Base-by-base conservation (phyloP, 164 flowering plant species). In the Dillenia suffruticosa region DNA sequence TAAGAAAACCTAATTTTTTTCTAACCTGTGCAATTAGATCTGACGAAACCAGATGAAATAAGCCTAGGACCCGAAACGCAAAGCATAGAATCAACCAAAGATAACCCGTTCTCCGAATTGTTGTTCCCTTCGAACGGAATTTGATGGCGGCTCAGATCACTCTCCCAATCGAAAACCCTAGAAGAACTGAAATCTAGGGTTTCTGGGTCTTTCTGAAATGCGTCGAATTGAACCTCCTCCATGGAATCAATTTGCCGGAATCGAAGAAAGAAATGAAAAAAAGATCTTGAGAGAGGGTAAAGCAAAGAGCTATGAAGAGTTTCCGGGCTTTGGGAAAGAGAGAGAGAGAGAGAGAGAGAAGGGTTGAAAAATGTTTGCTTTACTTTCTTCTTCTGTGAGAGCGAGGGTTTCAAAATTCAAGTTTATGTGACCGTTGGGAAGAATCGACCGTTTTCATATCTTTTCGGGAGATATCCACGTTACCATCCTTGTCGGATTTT, bases 21-120 rank as follows among this genome's bases (percentile, higher is more conserved):
- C 77, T 49, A 54, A 88, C 97, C 92, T 59, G 74, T 54, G 57
- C 74, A 81, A 19, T 70, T 63, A 9, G 63, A 58, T 67, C 59
- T 71, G 12, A 68, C 48, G 46, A 83, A 77, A 55, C 97, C 97
- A 12, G 65, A 12, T 1, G 70, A 79, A 45, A 86, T 63, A 0
- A 90, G 64, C 63, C 79, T 86, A 12, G 92, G 76, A 65, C 81
- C 79, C 2, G 83, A 60, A 68, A 81, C 77, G 57, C 92, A 90
- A 32, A 88, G 72, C 83, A 81, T 69, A 0, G 78, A 79, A 64
- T 87, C 95, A 1, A 49, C 49, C 14, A 61, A 68, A 63, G 43
- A 69, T 10, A 61, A 77, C 10, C 51, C 73, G n/a, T 45, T 72
- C 3, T 70, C 83, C 1, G 63, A 68, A 65, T 59, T 65, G 46